phyloP scores from a whole-genome alignment of 805 yeast genomes.

The Monosporozyma servazzii region DNA sequence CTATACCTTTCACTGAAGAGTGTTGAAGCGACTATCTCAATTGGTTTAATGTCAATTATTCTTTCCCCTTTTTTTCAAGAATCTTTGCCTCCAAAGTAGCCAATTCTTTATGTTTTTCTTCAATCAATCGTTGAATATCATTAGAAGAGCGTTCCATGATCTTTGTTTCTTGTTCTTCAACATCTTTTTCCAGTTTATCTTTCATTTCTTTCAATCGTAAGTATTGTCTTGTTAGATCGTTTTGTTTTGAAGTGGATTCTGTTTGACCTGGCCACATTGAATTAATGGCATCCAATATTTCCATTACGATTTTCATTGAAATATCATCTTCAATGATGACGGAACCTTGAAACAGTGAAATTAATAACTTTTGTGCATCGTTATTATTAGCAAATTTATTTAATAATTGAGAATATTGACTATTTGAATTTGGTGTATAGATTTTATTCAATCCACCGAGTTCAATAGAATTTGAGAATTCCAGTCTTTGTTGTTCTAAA shows the following conservation, averaged over 20 bases:
- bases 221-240: conserved; percentile 37
- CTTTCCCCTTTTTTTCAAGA: background rate
- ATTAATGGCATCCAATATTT: conserved; percentile 29
- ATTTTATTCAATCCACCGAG: conserved; percentile 4
- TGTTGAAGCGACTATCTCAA: no score
- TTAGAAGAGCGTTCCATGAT: conserved; percentile 17
- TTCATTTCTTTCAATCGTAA: conserved; percentile 32
- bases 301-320: conserved; percentile 18
- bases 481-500: conserved; percentile 20
- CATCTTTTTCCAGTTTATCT: conserved; percentile 23
- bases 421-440: conserved; percentile 3
- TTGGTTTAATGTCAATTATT: no score
- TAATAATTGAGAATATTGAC: conserved; percentile 26
- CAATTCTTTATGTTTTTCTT: conserved; percentile 40
- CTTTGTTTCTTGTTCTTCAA: conserved; percentile 21
- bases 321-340: conserved; percentile 30
- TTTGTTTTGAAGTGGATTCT: conserved; percentile 36
- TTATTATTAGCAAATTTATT: conserved; percentile 27
- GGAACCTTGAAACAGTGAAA: conserved; percentile 34
- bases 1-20: no score
- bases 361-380: conserved; percentile 32
- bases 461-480: conserved; percentile 8
- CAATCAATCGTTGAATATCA: conserved; percentile 34
- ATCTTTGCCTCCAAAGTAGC: conserved; percentile 34
- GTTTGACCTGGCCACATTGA: conserved; percentile 30